phyloP scores from a whole-genome alignment of 371 early-diverging fungal species.

The Actinomucor elegans region DNA sequence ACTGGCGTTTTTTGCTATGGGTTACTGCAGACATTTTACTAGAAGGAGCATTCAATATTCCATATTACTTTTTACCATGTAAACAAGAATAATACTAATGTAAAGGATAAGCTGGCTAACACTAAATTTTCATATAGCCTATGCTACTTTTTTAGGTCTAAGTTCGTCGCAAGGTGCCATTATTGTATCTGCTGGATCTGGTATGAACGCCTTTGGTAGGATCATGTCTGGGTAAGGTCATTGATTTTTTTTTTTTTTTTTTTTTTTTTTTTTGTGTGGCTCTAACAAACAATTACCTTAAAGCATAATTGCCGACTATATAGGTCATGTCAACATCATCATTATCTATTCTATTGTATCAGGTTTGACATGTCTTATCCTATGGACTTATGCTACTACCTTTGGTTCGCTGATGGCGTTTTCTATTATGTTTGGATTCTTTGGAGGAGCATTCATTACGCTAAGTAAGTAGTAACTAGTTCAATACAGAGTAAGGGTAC shows the following conservation, averaged over 20 bases:
- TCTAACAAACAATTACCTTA: no score
- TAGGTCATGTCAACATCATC: constrained; percentile 43
- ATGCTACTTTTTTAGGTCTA: constrained; percentile 25
- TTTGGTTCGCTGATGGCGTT: constrained; percentile 35
- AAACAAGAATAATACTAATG: background rate
- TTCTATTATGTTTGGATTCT: constrained; percentile 34
- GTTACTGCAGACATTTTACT: constrained; percentile 33
- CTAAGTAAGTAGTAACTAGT: constrained; percentile 25
- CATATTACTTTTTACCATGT: constrained; percentile 58
- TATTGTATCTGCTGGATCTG: constrained; percentile 20
- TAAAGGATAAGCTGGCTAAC: background rate
- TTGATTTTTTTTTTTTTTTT: background rate
- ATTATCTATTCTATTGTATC: constrained; percentile 27
- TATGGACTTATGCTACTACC: constrained; percentile 47
- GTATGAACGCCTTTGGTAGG: constrained; percentile 23
- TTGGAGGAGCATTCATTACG: constrained; percentile 38
- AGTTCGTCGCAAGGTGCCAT: constrained; percentile 25
- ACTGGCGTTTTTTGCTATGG: constrained; percentile 44
- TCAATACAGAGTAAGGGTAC: no score
- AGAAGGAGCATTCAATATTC: constrained; percentile 52
- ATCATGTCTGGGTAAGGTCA: constrained; percentile 21
- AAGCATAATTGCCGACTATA: constrained; percentile 31
- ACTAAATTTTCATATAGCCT: constrained; percentile 11
- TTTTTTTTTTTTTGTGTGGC: background rate
- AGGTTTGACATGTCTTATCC: constrained; percentile 24